phyloP scores from a whole-genome alignment of 306 rosid genomes.

The Dalbergia cultrata region DNA sequence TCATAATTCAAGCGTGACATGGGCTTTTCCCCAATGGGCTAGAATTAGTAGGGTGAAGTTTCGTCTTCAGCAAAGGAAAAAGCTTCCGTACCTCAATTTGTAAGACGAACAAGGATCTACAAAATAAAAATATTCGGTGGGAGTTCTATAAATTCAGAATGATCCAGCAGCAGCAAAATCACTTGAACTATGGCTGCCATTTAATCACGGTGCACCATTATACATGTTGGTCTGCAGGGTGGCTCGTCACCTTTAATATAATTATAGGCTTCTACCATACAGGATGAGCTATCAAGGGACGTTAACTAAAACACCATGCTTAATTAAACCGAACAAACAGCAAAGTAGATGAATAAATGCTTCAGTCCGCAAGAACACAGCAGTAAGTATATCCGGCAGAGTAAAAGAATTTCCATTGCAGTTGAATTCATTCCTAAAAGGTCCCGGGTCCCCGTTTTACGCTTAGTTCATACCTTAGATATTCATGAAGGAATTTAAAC shows the following conservation, averaged over 20 bases:
- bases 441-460: not conserved
- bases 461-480: not conserved
- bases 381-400: constrained; percentile 16
- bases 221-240: not conserved
- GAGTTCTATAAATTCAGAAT: not conserved
- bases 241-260: not conserved
- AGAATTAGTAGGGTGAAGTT: not conserved
- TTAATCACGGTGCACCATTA: not conserved
- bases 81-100: not conserved
- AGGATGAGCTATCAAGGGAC: not conserved
- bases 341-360: not conserved
- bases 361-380: not conserved
- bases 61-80: not conserved
- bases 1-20: not conserved
- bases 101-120: no score
- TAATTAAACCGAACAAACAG: not conserved
- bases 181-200: not conserved
- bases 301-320: not conserved
- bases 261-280: not conserved
- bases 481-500: constrained; percentile 41
- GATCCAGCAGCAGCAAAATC: not conserved
- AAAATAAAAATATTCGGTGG: not conserved
- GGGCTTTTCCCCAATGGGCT: not conserved
- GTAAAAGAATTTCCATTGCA: constrained; percentile 49
- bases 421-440: constrained; percentile 43